Evolutionary conservation across 164 flowering plant genomes (phyloP).

Genomic region (Stephania japonica): DNA sequence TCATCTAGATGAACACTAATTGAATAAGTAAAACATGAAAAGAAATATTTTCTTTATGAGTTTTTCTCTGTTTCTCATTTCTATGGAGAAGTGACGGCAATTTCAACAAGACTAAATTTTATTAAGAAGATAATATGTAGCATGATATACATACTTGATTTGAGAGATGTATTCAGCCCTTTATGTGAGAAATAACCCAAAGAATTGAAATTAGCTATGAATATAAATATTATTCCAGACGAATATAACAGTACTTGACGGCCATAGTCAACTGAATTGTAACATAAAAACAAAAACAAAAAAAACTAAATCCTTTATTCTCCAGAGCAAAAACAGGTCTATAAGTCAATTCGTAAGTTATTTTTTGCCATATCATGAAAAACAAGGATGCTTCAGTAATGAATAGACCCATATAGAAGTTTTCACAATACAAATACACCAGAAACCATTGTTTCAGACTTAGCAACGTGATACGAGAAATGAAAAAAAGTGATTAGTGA

Average conservation of each 20-base stretch:
- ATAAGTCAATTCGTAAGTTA: neutral
- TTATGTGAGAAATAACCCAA: neutral
- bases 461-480: neutral
- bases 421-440: constrained; percentile 1
- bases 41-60: neutral
- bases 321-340: neutral
- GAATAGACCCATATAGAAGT: constrained; percentile 1
- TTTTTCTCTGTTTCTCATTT: neutral
- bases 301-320: neutral
- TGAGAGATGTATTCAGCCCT: neutral
- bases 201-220: neutral
- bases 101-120: neutral
- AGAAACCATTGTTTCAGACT: neutral
- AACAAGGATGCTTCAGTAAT: neutral
- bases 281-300: neutral
- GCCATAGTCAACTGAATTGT: neutral
- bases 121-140: neutral
- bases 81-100: neutral
- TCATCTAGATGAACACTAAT: neutral
- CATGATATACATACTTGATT: neutral
- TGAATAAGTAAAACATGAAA: neutral
- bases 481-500: neutral
- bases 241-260: neutral
- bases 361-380: neutral
- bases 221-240: neutral